phyloP scores from a whole-genome alignment of 1,284 basidiomycete genomes.

The Ceratobasidium theobromae region DNA sequence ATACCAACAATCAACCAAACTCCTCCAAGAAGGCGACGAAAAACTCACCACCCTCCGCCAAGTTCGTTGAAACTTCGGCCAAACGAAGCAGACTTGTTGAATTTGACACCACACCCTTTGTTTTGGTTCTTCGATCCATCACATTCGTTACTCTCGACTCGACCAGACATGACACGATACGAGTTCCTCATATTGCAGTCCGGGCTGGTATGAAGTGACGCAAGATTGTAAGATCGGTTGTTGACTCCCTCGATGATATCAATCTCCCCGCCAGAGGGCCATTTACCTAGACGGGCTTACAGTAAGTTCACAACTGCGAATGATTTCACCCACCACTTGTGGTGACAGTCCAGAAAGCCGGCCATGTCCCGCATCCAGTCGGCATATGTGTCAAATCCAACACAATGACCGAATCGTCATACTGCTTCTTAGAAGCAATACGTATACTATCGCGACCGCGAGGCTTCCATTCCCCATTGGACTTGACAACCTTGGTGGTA shows the following conservation, averaged over 20 bases:
- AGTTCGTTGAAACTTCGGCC: constrained; percentile 54
- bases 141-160: constrained; percentile 50
- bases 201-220: constrained; percentile 56
- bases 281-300: constrained; percentile 50
- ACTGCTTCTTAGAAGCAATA: constrained; percentile 50
- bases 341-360: constrained; percentile 65
- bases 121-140: constrained; percentile 55
- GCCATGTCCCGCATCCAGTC: constrained; percentile 56
- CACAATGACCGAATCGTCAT: constrained; percentile 50
- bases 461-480: too few relatives aligned
- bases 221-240: constrained; percentile 48
- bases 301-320: too few relatives aligned
- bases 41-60: constrained; percentile 52
- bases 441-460: constrained; percentile 57
- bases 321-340: background rate
- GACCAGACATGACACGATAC: constrained; percentile 38
- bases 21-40: constrained; percentile 30
- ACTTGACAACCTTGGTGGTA: constrained; percentile 43
- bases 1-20: background rate
- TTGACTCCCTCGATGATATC: constrained; percentile 53
- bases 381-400: constrained; percentile 60
- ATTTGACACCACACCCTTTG: constrained; percentile 61
- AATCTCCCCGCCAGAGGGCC: constrained; percentile 56
- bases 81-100: constrained; percentile 49
- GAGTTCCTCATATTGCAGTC: constrained; percentile 49